A percentile compares a stretch with the other conserved stretches of the same genome.
phyloP scores from a whole-genome alignment of 768 basidiomycete genomes.

The Boletus rubropictus region DNA sequence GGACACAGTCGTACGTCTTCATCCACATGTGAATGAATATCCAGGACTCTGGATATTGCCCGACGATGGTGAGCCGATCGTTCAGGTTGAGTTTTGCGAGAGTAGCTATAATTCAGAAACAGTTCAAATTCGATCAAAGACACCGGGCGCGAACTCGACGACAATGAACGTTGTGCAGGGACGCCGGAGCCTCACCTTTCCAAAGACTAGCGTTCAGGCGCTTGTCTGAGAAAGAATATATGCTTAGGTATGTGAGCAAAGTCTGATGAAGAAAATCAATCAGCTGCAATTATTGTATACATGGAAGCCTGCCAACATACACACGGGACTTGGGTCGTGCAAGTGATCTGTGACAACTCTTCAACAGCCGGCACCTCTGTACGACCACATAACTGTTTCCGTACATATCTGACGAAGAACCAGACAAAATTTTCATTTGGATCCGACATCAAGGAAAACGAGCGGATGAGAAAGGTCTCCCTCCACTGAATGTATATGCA shows the following conservation, averaged over 20 bases:
- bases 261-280: constrained; percentile 35
- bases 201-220: constrained; percentile 41
- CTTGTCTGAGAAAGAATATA: constrained; percentile 61
- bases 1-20: constrained; percentile 48
- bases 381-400: constrained; percentile 32
- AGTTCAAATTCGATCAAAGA: constrained; percentile 5
- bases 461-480: background rate
- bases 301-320: constrained; percentile 28
- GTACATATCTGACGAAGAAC: constrained; percentile 52
- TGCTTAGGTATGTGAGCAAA: constrained; percentile 54
- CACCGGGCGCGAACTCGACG: constrained; percentile 45
- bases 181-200: too few relatives aligned
- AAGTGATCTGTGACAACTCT: constrained; percentile 56
- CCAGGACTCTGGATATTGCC: constrained; percentile 36
- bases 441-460: constrained; percentile 34
- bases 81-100: constrained; percentile 27
- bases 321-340: constrained; percentile 54
- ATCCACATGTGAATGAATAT: constrained; percentile 59
- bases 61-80: constrained; percentile 23
- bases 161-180: constrained; percentile 75
- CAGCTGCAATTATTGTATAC: background rate
- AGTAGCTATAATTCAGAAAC: constrained; percentile 26
- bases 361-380: constrained; percentile 39
- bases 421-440: constrained; percentile 31
- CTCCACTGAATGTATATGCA: background rate